Evolutionary conservation across 2,329 filamentous ascomycete genomes (phyloP).

Genomic region (Diaporthe eres): DNA sequence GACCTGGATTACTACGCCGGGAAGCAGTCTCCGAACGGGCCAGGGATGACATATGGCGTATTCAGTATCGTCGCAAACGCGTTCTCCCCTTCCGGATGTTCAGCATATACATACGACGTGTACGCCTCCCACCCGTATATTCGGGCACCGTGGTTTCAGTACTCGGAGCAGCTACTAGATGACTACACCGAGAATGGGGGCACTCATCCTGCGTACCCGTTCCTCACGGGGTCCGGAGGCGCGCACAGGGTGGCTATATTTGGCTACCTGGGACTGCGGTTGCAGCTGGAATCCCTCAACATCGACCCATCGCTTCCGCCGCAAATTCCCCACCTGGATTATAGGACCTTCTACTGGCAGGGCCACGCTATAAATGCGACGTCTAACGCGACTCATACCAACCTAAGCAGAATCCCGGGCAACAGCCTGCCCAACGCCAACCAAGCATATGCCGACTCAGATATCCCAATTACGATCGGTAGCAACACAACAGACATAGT

Average conservation of each 20-base stretch:
- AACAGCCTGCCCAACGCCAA: constrained; percentile 66
- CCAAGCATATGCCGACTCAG: constrained; percentile 62
- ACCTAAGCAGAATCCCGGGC: constrained; percentile 39
- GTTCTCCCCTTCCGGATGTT: constrained; percentile 37
- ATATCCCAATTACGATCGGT: constrained; percentile 73
- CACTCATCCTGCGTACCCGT: constrained; percentile 38
- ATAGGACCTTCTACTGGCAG: constrained; percentile 42
- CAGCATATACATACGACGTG: constrained; percentile 37
- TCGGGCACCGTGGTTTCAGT: constrained; percentile 40
- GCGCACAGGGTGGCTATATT: constrained; percentile 40
- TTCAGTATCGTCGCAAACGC: constrained; percentile 41
- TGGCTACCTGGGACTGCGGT: constrained; percentile 36
- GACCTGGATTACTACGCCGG: constrained; percentile 40
- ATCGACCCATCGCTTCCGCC: constrained; percentile 38
- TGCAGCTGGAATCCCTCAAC: constrained; percentile 38
- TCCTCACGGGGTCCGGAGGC: constrained; percentile 38
- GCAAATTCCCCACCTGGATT: constrained; percentile 35
- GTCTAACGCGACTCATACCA: constrained; percentile 50
- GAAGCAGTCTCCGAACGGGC: constrained; percentile 35
- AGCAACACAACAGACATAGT: constrained; percentile 52
- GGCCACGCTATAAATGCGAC: constrained; percentile 39
- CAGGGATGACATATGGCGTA: constrained; percentile 41
- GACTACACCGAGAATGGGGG: constrained; percentile 40
- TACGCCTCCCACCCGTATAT: constrained; percentile 38
- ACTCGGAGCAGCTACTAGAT: constrained; percentile 40